Evolutionary conservation across 1,284 basidiomycete genomes (phyloP), one percentile per base, ranked within the genome.

Genomic region (Tilletia walkeri): DNA sequence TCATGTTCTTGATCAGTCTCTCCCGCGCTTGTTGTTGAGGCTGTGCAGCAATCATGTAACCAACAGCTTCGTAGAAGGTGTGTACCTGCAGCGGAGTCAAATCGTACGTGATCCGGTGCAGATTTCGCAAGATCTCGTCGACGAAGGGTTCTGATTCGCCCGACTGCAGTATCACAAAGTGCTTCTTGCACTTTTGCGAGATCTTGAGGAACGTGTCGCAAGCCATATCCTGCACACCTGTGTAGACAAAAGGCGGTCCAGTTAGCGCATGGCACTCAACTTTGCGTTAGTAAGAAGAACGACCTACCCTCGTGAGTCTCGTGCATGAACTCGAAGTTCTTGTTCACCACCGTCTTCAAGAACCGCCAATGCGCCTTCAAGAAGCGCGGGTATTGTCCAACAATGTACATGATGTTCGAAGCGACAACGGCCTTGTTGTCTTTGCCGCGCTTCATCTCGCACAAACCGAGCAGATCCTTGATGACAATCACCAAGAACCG

Each of bases 161-260:
- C 2, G 93, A 91, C 85, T 99, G 96, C 84, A 96, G 94, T 90
- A 98, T 95, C 72, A 99, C 94, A 80, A 99, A 99, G 85, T 99
- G 96, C 69, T 95, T 89, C 65, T 95, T 89, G 84, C 96, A 99
- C 86, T 98, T 99, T 84, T 99, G 95, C 24, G 96, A 94, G 80
- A 99, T 99, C 86, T 99, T 99, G 87, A 99, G 98, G 86, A 99
- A 99, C 0, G 96, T 99, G 85, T 99, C 96, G 85, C 96, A 99
- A 65, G 96, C 96, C 96, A 99, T 99, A 85, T 99, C 96, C 85
- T 99, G 96, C 12, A 99, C 96, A n/a, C 69, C 67, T 66, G 63
- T 47, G 53, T 14, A 39, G 38, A n/a, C 10, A 63, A 12, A 41
- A 24, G 24, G 24, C 24, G 24, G 24, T 30, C 24, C 24, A 9